A percentile compares a stretch with the other conserved stretches of the same genome.
phyloP scores from a whole-genome alignment of 1,284 basidiomycete species.

The Pterulicium gracile region DNA sequence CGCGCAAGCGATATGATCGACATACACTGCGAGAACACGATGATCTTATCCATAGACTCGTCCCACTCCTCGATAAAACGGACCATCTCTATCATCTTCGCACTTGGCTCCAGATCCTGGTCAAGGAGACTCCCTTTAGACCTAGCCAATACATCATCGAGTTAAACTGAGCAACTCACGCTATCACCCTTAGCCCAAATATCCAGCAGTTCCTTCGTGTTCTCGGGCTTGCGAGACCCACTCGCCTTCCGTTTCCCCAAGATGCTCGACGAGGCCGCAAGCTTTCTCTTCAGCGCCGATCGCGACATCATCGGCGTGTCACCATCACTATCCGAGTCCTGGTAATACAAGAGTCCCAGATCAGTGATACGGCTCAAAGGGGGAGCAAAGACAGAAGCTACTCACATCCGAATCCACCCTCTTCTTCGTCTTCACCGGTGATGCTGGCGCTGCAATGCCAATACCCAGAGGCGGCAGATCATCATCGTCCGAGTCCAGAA shows the following conservation, averaged over 20 bases:
- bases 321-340: neutral
- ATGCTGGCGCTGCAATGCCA: slow-evolving; percentile 16
- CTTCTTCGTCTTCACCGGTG: slow-evolving; percentile 11
- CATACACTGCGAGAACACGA: slow-evolving; percentile 61
- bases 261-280: neutral
- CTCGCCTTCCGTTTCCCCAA: slow-evolving; percentile 5
- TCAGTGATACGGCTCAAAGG: no score
- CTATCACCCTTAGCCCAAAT: neutral
- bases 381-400: no score
- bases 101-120: slow-evolving; percentile 49
- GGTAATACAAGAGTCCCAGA: no score
- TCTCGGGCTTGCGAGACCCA: neutral
- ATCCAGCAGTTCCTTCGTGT: neutral
- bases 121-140: slow-evolving; percentile 25
- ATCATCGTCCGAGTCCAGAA: slow-evolving; percentile 30
- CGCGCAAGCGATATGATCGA: slow-evolving; percentile 5
- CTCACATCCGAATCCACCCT: neutral
- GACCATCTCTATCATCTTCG: slow-evolving; percentile 56
- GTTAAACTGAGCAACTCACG: neutral
- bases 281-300: neutral
- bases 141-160: neutral
- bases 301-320: neutral
- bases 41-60: slow-evolving; percentile 52
- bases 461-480: slow-evolving; percentile 33
- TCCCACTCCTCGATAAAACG: slow-evolving; percentile 47